A percentile compares a stretch with the other conserved stretches of the same genome.
Conservation (phyloP, 1,284 basidiomycete species). For the Xanthoconium separans region DNA sequence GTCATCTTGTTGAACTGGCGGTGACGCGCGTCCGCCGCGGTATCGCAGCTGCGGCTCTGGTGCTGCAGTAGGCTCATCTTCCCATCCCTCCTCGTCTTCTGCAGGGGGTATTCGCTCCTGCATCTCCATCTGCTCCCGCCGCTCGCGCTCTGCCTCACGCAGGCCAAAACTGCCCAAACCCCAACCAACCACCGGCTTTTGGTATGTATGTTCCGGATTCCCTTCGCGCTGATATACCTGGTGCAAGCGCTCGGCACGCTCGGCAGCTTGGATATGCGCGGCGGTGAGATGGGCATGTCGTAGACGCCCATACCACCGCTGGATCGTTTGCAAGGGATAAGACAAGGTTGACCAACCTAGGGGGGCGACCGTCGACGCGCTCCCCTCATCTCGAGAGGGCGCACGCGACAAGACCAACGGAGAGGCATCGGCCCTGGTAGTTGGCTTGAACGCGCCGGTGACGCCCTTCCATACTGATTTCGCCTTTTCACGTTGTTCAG, state of each 20-base stretch:
- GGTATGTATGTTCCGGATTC: conserved; percentile 26
- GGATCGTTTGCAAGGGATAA: conserved; percentile 39
- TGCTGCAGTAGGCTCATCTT: neutral
- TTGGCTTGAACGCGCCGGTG: conserved; percentile 40
- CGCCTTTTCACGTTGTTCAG: conserved; percentile 48
- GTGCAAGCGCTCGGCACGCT: conserved; percentile 60
- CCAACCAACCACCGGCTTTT: conserved; percentile 50
- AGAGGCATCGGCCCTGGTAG: neutral
- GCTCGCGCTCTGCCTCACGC: conserved; percentile 35
- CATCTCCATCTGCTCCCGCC: conserved; percentile 21
- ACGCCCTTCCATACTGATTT: conserved; percentile 55
- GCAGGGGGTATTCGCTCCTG: conserved; percentile 13
- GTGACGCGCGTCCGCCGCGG: conserved; percentile 1
- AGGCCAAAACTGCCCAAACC: conserved; percentile 71
- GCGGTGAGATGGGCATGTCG: conserved; percentile 67
- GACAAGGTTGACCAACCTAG: conserved; percentile 12
- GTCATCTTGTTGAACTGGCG: conserved; percentile 10
- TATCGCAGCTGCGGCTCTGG: conserved; percentile 8
- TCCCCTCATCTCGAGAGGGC: conserved; percentile 10
- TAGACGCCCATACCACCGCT: conserved; percentile 55
- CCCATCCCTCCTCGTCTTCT: conserved; percentile 16
- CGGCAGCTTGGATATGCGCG: conserved; percentile 62
- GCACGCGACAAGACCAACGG: neutral
- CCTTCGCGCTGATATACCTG: conserved; percentile 50
- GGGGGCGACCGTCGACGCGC: neutral